Percentiles rank a stretch among this genome's conserved stretches.
These are phyloP conservation scores for Skeletonema grethae DNA, from an alignment of 108 stramenopile genomes.

Conservation along the genomic window DNA sequence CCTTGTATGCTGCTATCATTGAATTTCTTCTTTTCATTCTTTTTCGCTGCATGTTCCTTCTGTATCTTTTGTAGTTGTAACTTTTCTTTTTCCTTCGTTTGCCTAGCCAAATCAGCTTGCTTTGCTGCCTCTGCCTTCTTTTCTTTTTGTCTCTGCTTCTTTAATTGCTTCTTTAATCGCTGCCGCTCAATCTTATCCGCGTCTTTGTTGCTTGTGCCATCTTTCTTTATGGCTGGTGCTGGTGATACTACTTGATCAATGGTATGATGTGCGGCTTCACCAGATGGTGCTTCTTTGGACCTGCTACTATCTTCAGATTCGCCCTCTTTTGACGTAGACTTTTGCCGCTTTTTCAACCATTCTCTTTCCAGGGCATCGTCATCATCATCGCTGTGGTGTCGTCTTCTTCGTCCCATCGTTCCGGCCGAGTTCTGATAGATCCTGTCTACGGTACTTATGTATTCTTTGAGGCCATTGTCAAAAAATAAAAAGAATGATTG, in stretches of 20 bases:
- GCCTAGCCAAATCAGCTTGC: not conserved
- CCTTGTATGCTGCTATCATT: conserved; percentile 4
- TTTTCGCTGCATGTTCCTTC: not conserved
- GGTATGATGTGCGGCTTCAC: not conserved
- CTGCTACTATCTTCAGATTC: not conserved
- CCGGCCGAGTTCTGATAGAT: no score
- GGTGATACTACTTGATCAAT: not conserved
- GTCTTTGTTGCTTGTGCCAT: not conserved
- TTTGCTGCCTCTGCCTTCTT: conserved; percentile 22
- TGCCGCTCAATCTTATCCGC: conserved; percentile 25
- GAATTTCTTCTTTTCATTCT: conserved; percentile 16
- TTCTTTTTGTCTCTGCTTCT: conserved; percentile 36
- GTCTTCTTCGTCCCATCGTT: conserved; percentile 4
- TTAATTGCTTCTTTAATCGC: conserved; percentile 26
- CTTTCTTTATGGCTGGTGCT: conserved; percentile 16
- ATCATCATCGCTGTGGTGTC: not conserved
- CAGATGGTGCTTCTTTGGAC: not conserved
- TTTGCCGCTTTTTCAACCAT: conserved; percentile 23
- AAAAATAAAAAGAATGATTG: no score
- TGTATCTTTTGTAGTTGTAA: not conserved
- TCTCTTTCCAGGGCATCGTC: conserved; percentile 10
- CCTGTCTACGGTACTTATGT: not conserved
- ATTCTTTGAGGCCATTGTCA: not conserved
- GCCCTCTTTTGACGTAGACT: not conserved
- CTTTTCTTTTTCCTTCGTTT: conserved; percentile 3